Evolutionary conservation across 495 filamentous ascomycete genomes (phyloP).

Genomic region (Cercophora sp.): DNA sequence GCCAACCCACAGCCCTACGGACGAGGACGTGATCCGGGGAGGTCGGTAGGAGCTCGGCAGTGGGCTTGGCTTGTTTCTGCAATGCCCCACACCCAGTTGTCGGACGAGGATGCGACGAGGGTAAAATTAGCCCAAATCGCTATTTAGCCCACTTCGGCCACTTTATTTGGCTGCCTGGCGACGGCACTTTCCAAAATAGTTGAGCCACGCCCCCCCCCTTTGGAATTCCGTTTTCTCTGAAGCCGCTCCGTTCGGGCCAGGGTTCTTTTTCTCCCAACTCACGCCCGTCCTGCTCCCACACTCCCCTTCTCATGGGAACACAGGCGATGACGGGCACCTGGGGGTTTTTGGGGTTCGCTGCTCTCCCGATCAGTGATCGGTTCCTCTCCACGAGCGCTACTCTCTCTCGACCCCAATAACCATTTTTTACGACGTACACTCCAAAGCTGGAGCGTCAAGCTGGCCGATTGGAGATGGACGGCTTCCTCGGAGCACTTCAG

Average conservation of each 20-base stretch:
- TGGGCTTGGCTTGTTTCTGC: too few species aligned
- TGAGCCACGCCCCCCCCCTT: not conserved
- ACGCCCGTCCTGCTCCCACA: not conserved
- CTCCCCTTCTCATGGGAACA: not conserved
- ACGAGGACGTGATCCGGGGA: conserved; percentile 10
- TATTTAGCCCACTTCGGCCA: not conserved
- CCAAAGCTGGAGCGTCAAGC: too few species aligned
- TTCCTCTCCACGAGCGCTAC: too few species aligned
- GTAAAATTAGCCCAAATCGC: conserved; percentile 10
- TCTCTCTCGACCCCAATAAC: too few species aligned
- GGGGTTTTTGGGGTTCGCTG: too few species aligned
- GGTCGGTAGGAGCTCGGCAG: too few species aligned
- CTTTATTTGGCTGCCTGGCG: conserved; percentile 11
- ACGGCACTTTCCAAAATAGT: conserved; percentile 7
- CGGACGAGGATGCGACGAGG: not conserved
- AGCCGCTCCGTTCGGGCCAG: not conserved
- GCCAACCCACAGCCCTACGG: conserved; percentile 14
- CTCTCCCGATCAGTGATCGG: too few species aligned
- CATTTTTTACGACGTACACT: too few species aligned
- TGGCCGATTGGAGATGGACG: too few species aligned
- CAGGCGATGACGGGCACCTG: not conserved
- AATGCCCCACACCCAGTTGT: not conserved
- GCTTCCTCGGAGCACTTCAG: too few species aligned
- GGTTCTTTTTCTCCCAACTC: not conserved
- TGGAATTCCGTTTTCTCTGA: conserved; percentile 1